Conservation (phyloP, 2,329 filamentous ascomycete species). For the Pseudogymnoascus sp. region DNA sequence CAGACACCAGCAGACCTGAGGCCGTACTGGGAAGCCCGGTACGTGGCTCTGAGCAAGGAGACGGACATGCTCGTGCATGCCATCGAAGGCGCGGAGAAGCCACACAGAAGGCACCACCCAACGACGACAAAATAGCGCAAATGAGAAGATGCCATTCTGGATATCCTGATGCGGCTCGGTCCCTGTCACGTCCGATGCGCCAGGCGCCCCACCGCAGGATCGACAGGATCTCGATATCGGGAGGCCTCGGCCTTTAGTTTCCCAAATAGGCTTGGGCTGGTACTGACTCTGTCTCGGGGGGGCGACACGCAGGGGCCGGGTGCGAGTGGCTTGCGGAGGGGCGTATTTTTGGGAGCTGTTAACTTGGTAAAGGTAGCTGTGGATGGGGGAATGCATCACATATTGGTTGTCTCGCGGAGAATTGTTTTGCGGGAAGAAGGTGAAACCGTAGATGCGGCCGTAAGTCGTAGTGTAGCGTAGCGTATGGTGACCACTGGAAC, state of each 20-base stretch:
- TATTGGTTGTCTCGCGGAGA: not conserved
- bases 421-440: not conserved
- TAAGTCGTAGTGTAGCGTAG: not conserved
- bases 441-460: not conserved
- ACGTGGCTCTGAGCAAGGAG: not conserved
- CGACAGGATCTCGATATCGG: constrained; percentile 2
- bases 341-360: not conserved
- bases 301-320: not conserved
- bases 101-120: not conserved
- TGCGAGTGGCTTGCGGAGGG: not conserved
- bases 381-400: not conserved
- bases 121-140: not conserved
- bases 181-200: not conserved
- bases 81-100: not conserved
- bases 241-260: not conserved
- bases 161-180: not conserved
- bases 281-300: not conserved
- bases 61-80: not conserved
- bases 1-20: not conserved
- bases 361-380: not conserved
- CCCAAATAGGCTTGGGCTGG: not conserved
- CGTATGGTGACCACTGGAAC: not conserved
- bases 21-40: not conserved
- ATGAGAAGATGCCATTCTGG: not conserved
- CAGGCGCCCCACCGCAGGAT: not conserved